Base-by-base conservation (phyloP, 371 early-diverging fungal genomes). In the Saksenaea vasiformis region DNA sequence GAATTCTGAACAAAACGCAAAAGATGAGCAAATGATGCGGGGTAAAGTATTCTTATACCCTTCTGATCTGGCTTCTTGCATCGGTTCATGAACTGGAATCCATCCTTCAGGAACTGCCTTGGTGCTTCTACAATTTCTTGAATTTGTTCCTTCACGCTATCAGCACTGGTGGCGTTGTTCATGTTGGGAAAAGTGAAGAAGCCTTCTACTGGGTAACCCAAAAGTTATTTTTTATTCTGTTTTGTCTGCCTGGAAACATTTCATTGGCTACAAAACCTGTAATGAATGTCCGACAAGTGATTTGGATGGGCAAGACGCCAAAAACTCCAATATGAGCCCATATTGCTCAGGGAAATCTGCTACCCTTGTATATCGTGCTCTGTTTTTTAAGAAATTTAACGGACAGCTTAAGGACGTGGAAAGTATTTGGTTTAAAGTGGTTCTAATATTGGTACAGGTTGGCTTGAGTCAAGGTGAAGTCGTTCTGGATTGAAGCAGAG, bases 11-110 rank as follows among this genome's bases (percentile, higher is more conserved):
- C 22, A 57, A 34, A 56, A 38, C 26, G 8, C 5, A 47, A 55
- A 13, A 14, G n/a, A 54, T 59, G 54, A 54, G 39, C 34, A 59
- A 11, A 51, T 19, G 53, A 31, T 3, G 31, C 0, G 31, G 28
- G 27, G 19, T 61, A 17, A 31, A 31, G 31, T 27, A n/a, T 10
- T 56, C 41, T 54, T 66, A 47, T 83, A 96, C 96, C 96, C 85
- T 90, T 90, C 79, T 89, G 86, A 87, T 93, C 94, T 60, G 98
- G 98, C 87, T 98, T 98, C 66, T 94, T 93, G 85, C 98, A 98
- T 39, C 95, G 88, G 83, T 93, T 92, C 69, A 98, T 76, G 64
- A 98, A 91, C 74, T 91, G 90, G 53, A 91, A 68, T 54, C 93
- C 90, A 61, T 97, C 97, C 82, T 96, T 96, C 60, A 87, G 74